Conservation (phyloP, 2,329 filamentous ascomycete genomes). For the Alternaria angustiovoidea region DNA sequence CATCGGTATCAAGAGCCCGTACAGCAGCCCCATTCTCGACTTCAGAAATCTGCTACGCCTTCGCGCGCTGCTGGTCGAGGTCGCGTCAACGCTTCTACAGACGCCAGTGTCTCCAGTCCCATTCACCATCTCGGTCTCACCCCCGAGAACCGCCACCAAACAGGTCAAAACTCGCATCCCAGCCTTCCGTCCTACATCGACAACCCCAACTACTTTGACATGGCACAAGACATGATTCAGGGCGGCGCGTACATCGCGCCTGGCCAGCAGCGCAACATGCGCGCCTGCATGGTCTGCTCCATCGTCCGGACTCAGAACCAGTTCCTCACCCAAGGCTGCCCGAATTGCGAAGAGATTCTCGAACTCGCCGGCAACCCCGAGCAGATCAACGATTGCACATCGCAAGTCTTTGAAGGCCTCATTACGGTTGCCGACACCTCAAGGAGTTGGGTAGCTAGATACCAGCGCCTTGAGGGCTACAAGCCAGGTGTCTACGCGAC, state of each 20-base stretch:
- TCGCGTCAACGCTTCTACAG: conserved; percentile 7
- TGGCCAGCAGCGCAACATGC: conserved; percentile 81
- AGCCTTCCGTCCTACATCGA: conserved; percentile 5
- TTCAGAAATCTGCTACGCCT: conserved; percentile 1
- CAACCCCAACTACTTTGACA: background rate
- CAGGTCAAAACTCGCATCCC: background rate
- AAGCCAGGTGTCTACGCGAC: conserved; percentile 90
- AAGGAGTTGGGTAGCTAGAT: conserved; percentile 93
- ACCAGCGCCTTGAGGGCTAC: conserved; percentile 90
- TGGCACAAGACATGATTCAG: conserved; percentile 42
- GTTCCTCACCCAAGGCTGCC: conserved; percentile 87
- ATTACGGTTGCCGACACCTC: conserved; percentile 84
- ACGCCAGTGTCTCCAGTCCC: conserved; percentile 7
- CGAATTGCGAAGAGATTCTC: conserved; percentile 95
- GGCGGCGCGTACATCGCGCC: conserved; percentile 72
- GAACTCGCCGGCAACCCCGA: conserved; percentile 81
- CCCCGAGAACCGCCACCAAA: background rate
- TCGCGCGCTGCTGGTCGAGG: background rate
- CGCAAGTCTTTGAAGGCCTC: conserved; percentile 92
- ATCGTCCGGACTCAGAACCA: conserved; percentile 85
- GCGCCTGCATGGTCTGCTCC: conserved; percentile 98
- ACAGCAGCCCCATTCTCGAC: background rate
- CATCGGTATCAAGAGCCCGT: background rate
- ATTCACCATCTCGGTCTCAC: background rate
- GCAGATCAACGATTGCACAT: conserved; percentile 89